Conservation (phyloP, 1,284 basidiomycete species). For the Sanguinoderma infundibulare region DNA sequence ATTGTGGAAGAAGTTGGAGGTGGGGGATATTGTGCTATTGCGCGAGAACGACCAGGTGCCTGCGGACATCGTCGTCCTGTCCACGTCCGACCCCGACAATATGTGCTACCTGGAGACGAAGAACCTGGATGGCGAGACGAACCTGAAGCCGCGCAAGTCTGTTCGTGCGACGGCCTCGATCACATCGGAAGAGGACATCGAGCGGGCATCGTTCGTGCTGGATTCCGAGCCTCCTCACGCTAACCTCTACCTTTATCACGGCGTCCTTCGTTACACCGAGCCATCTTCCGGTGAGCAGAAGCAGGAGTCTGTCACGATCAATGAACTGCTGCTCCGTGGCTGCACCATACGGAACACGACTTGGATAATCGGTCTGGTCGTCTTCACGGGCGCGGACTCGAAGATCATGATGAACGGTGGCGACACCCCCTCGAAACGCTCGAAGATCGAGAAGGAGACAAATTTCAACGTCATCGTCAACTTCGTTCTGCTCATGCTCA, state of each 20-base stretch:
- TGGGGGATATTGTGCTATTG: conserved; percentile 93
- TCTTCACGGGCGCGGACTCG: conserved; percentile 94
- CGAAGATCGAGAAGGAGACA: conserved; percentile 98
- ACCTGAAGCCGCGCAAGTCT: conserved; percentile 87
- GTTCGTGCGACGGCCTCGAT: conserved; percentile 80
- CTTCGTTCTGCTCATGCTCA: conserved; percentile 79
- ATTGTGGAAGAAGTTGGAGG: conserved; percentile 98
- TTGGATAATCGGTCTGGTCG: conserved; percentile 94
- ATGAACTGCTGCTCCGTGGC: conserved; percentile 91
- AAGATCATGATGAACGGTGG: conserved; percentile 99
- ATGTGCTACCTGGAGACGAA: conserved; percentile 93
- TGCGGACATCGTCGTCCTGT: conserved; percentile 91
- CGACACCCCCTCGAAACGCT: conserved; percentile 90
- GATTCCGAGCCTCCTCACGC: conserved; percentile 95
- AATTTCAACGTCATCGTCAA: conserved; percentile 98
- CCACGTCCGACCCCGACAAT: conserved; percentile 84
- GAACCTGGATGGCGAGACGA: conserved; percentile 97
- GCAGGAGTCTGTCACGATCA: conserved; percentile 81
- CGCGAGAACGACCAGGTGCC: conserved; percentile 96
- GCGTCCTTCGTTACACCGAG: conserved; percentile 79
- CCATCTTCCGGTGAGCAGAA: conserved; percentile 52
- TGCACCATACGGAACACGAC: conserved; percentile 92
- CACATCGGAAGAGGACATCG: conserved; percentile 89
- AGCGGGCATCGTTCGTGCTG: conserved; percentile 84
- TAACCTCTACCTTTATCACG: conserved; percentile 92